These are phyloP conservation scores for Miscanthus sacchariflorus DNA, from an alignment of 202 grass and related monocot genomes.

Conservation along the genomic window DNA sequence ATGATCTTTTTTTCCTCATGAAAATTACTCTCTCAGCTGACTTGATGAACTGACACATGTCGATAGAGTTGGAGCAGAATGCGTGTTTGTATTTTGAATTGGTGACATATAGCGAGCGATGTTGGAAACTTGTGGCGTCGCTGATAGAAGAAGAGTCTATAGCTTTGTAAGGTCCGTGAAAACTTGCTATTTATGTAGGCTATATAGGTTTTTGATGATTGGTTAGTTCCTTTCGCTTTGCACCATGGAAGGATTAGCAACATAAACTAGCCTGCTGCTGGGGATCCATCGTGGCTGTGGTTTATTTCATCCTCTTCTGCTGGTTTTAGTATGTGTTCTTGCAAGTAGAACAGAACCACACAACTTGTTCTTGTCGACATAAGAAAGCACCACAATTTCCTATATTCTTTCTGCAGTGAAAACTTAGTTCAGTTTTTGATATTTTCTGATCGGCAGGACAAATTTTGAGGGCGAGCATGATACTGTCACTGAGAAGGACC, in stretches of 20 bases:
- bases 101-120: neutral
- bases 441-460: conserved; percentile 40
- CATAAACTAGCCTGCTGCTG: neutral
- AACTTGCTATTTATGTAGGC: conserved; percentile 9
- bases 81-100: neutral
- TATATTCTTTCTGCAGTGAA: conserved; percentile 3
- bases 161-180: neutral
- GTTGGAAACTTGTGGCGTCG: neutral
- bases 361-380: neutral
- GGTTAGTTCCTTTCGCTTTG: neutral
- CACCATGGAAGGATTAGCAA: neutral
- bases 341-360: neutral
- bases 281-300: neutral
- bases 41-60: neutral
- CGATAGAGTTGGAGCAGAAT: neutral
- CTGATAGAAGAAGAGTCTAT: neutral
- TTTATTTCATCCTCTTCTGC: neutral
- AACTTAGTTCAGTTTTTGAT: conserved; percentile 17
- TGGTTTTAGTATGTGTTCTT: conserved; percentile 20
- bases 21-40: conserved; percentile 14
- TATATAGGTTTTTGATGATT: conserved; percentile 6
- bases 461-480: conserved; percentile 58
- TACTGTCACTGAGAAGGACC: conserved; percentile 77
- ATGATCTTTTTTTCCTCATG: neutral
- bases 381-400: neutral